Conservation (phyloP, 495 filamentous ascomycete genomes). For the Aspergillus sclerotioniger region DNA sequence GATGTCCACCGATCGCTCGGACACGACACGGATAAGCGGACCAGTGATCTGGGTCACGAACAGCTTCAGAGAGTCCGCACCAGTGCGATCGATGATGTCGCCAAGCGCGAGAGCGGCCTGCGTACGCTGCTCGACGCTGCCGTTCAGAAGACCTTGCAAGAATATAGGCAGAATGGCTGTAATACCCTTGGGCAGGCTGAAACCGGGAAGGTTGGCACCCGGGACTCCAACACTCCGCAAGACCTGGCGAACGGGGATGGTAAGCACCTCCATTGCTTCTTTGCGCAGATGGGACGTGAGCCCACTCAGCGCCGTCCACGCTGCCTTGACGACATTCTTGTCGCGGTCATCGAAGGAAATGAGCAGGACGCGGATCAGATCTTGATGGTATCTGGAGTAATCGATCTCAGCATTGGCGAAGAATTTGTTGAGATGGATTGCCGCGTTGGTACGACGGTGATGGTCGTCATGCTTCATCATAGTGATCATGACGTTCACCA, state of each 20-base stretch:
- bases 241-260: constrained; percentile 77
- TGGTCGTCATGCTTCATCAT: constrained; percentile 93
- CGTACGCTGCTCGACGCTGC: constrained; percentile 84
- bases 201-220: constrained; percentile 81
- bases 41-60: constrained; percentile 98
- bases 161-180: constrained; percentile 96
- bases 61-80: constrained; percentile 75
- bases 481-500: constrained; percentile 86
- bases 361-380: constrained; percentile 83
- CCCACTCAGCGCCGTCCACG: constrained; percentile 85
- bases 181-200: constrained; percentile 94
- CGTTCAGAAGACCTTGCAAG: constrained; percentile 95
- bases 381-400: constrained; percentile 90
- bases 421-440: constrained; percentile 81
- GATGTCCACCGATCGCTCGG: constrained; percentile 90
- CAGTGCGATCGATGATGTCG: constrained; percentile 90
- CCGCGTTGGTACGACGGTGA: constrained; percentile 71
- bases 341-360: constrained; percentile 91
- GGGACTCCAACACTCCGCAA: constrained; percentile 84
- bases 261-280: constrained; percentile 97
- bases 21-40: constrained; percentile 94
- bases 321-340: constrained; percentile 80
- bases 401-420: constrained; percentile 79
- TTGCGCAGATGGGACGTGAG: constrained; percentile 88
- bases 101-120: constrained; percentile 91